Evolutionary conservation across 2,329 filamentous ascomycete species (phyloP).

Genomic region (Hymenoscyphus salicellus): DNA sequence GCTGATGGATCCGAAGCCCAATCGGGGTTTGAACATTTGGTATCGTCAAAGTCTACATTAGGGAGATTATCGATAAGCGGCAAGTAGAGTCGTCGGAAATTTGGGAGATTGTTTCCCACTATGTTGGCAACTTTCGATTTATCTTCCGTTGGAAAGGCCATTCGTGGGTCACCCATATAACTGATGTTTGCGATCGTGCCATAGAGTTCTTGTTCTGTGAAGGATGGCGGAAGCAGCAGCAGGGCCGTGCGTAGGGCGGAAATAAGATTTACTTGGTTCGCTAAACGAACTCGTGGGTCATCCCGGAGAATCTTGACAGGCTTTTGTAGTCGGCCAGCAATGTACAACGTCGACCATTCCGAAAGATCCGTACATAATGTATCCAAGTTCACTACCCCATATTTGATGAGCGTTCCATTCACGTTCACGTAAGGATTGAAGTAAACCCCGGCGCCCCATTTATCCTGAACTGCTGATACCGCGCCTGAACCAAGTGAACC

Average conservation of each 20-base stretch:
- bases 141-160: conserved; percentile 86
- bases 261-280: conserved; percentile 93
- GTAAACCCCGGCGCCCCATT: conserved; percentile 89
- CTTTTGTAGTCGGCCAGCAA: conserved; percentile 95
- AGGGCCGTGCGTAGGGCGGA: conserved; percentile 88
- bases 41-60: conserved; percentile 75
- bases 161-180: conserved; percentile 94
- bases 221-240: conserved; percentile 76
- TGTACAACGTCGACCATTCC: conserved; percentile 90
- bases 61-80: conserved; percentile 87
- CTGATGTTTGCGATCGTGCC: conserved; percentile 87
- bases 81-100: conserved; percentile 88
- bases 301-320: conserved; percentile 97
- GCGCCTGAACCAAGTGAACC: conserved; percentile 79
- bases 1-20: conserved; percentile 63
- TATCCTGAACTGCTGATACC: conserved; percentile 82
- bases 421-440: conserved; percentile 95
- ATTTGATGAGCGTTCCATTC: conserved; percentile 95
- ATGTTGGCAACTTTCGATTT: conserved; percentile 92
- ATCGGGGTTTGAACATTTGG: conserved; percentile 52
- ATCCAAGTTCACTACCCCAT: conserved; percentile 91
- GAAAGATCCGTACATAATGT: conserved; percentile 83
- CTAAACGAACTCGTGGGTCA: conserved; percentile 84
- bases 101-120: conserved; percentile 82
- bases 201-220: conserved; percentile 86